These are phyloP conservation scores for Apiospora arundinis DNA, from an alignment of 2,329 filamentous ascomycete genomes.

Conservation along the genomic window DNA sequence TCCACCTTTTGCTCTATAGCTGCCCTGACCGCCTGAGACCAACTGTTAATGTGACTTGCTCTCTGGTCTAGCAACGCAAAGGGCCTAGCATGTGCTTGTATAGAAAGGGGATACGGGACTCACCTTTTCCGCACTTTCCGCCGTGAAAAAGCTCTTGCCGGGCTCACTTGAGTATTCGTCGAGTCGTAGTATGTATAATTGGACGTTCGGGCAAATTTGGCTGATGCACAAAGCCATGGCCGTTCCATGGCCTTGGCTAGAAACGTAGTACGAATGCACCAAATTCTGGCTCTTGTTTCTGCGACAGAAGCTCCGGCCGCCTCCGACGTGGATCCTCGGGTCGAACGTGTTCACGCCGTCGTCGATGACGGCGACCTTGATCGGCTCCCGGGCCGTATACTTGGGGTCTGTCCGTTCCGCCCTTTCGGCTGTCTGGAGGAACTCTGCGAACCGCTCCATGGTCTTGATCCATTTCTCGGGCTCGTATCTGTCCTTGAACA, in stretches of 20 bases:
- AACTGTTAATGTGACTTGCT: background rate
- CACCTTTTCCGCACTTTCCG: background rate
- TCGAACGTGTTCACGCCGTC: background rate
- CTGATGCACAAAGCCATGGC: background rate
- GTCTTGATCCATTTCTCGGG: background rate
- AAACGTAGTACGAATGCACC: background rate
- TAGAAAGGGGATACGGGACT: background rate
- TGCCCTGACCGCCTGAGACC: background rate
- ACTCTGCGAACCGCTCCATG: background rate
- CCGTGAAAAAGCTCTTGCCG: background rate
- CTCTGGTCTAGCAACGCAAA: no score
- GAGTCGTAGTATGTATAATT: background rate
- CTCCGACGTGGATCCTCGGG: background rate
- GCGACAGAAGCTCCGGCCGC: background rate
- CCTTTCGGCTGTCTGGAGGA: background rate
- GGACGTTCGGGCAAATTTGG: background rate
- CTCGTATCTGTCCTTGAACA: background rate
- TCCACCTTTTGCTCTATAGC: background rate
- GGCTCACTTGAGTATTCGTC: background rate
- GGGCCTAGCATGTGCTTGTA: no score
- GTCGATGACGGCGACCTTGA: background rate
- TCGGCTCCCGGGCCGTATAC: background rate
- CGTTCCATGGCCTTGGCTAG: background rate
- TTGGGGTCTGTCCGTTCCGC: background rate
- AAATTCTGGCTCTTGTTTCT: background rate